phyloP scores from a whole-genome alignment of 2,329 filamentous ascomycete genomes.

The Pseudogymnoascus sp. region DNA sequence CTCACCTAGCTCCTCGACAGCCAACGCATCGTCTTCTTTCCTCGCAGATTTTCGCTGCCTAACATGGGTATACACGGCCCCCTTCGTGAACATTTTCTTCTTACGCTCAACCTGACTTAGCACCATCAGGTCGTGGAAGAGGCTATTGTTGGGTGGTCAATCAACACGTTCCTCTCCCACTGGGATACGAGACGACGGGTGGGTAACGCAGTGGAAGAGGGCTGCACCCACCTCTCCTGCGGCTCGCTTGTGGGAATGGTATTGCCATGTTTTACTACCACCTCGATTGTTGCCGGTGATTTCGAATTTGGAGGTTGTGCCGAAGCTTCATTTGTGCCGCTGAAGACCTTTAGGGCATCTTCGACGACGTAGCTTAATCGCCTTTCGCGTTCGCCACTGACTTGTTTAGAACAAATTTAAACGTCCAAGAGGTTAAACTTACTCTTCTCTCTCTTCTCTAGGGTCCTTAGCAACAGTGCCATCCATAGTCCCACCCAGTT shows the following conservation, averaged over 20 bases:
- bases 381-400: not conserved
- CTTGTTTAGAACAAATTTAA: not conserved
- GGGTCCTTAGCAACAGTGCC: not conserved
- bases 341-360: not conserved
- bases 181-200: not conserved
- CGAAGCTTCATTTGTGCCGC: not conserved
- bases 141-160: not conserved
- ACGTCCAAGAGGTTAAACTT: not conserved
- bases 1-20: not conserved
- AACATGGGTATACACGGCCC: not conserved
- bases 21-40: not conserved
- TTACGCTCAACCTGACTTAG: not conserved
- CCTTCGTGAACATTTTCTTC: not conserved
- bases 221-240: not conserved
- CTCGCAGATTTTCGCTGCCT: not conserved
- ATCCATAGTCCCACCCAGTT: not conserved
- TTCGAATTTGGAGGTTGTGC: not conserved
- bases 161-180: not conserved
- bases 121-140: not conserved
- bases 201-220: not conserved
- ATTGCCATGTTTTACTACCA: not conserved
- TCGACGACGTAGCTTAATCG: not conserved
- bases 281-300: not conserved
- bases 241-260: not conserved
- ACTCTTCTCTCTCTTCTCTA: not conserved